These are phyloP conservation scores for Clausena lansium DNA, from an alignment of 345 rosid genomes.

Conservation along the genomic window DNA sequence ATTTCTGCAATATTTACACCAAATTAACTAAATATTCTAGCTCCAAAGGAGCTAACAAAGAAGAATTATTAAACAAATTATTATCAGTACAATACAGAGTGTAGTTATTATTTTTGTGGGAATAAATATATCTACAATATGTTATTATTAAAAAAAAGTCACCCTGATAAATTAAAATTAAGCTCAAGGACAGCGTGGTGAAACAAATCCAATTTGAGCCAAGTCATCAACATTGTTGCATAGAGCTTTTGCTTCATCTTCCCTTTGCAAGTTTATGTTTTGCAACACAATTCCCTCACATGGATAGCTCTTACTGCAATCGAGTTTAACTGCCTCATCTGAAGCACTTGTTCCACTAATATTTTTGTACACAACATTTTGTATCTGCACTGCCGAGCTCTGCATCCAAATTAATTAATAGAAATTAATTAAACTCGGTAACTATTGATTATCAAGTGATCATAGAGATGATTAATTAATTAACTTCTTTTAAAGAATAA, in stretches of 20 bases:
- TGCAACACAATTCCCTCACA: conserved; percentile 62
- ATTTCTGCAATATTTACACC: not conserved
- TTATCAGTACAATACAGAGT: not conserved
- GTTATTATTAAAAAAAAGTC: not conserved
- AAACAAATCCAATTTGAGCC: conserved; percentile 43
- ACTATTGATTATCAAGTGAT: no score
- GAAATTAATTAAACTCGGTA: not conserved
- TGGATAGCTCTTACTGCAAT: conserved; percentile 63
- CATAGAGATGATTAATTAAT: not conserved
- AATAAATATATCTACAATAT: not conserved
- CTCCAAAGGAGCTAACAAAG: not conserved
- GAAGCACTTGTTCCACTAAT: conserved; percentile 78
- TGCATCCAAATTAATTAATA: conserved; percentile 19
- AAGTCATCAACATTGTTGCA: conserved; percentile 53
- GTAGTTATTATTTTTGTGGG: not conserved
- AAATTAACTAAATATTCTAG: not conserved
- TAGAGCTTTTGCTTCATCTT: conserved; percentile 29
- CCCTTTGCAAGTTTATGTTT: conserved; percentile 37
- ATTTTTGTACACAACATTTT: conserved; percentile 65
- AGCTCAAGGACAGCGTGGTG: conserved; percentile 44
- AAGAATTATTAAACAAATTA: not conserved
- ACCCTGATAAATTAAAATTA: no score
- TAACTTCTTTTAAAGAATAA: no score
- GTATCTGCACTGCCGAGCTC: conserved; percentile 69
- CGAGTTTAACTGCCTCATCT: conserved; percentile 53